phyloP scores from a whole-genome alignment of 2,329 filamentous ascomycete genomes.

The Fusarium oxysporum region DNA sequence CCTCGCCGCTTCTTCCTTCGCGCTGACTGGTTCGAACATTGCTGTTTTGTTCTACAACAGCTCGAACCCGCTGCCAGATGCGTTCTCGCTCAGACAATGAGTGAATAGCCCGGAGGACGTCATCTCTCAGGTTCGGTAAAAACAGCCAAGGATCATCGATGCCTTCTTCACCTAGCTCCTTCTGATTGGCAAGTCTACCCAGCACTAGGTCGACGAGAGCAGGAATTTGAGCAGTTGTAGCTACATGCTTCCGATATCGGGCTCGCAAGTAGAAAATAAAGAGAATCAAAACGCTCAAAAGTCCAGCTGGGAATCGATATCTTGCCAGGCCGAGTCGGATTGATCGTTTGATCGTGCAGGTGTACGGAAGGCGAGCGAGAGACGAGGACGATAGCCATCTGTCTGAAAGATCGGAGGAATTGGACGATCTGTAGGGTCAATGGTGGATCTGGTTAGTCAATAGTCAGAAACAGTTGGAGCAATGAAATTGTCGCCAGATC shows the following conservation, averaged over 20 bases:
- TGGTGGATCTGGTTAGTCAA: constrained; percentile 88
- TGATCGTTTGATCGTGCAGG: constrained; percentile 82
- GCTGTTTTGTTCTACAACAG: constrained; percentile 91
- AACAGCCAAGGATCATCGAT: constrained; percentile 83
- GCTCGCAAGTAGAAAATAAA: constrained; percentile 72
- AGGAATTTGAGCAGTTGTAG: constrained; percentile 79
- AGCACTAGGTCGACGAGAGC: constrained; percentile 86
- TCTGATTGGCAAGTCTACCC: constrained; percentile 84
- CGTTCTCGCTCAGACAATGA: constrained; percentile 79
- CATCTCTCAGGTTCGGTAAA: constrained; percentile 89
- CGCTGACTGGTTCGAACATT: constrained; percentile 85
- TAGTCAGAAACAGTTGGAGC: constrained; percentile 62
- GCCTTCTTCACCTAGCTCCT: constrained; percentile 77
- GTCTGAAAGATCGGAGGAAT: constrained; percentile 70
- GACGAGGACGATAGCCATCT: constrained; percentile 83
- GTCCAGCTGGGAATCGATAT: constrained; percentile 87
- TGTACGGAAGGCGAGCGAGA: constrained; percentile 90
- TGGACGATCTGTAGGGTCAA: constrained; percentile 77
- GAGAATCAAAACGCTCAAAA: constrained; percentile 65
- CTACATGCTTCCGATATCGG: constrained; percentile 70
- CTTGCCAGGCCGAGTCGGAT: constrained; percentile 83
- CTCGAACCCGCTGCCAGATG: constrained; percentile 85
- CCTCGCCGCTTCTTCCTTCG: constrained; percentile 73
- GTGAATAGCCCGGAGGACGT: constrained; percentile 86
- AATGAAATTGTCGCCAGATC: constrained; percentile 37